These are phyloP conservation scores for Anthostomella pinea DNA, from an alignment of 2,329 filamentous ascomycete species.

Conservation along the genomic window DNA sequence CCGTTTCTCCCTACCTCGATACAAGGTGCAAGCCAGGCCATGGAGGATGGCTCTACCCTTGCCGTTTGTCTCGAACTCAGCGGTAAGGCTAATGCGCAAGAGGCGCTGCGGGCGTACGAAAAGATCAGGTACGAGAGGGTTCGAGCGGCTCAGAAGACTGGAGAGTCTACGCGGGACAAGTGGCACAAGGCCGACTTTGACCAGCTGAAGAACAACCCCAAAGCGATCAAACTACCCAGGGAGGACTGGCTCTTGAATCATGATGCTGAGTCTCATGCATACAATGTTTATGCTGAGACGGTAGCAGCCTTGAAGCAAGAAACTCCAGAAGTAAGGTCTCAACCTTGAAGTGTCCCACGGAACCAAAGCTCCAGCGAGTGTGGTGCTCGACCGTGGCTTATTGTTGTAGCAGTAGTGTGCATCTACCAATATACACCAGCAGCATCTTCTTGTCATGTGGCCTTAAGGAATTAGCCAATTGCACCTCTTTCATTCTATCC, in stretches of 20 bases:
- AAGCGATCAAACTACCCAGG: conserved; percentile 45
- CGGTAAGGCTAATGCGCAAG: conserved; percentile 37
- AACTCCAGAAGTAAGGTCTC: too few relatives aligned
- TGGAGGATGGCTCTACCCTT: conserved; percentile 49
- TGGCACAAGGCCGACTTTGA: conserved; percentile 56
- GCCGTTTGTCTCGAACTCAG: conserved; percentile 41
- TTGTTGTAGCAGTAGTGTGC: too few relatives aligned
- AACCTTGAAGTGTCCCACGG: too few relatives aligned
- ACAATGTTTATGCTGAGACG: too few relatives aligned
- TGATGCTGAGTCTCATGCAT: conserved; percentile 52
- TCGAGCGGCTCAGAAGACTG: conserved; percentile 47
- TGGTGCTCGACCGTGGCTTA: too few relatives aligned
- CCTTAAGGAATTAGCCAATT: too few relatives aligned
- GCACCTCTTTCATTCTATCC: too few relatives aligned
- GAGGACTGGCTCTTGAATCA: conserved; percentile 52
- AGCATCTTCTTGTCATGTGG: too few relatives aligned
- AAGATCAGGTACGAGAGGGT: conserved; percentile 49
- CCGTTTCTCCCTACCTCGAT: conserved; percentile 48
- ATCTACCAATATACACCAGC: too few relatives aligned
- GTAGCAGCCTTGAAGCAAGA: too few relatives aligned
- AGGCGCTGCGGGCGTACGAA: conserved; percentile 42
- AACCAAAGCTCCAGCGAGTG: too few relatives aligned
- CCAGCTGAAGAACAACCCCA: conserved; percentile 45
- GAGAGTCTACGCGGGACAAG: conserved; percentile 47
- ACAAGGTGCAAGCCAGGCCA: conserved; percentile 48